Conservation (phyloP, 371 early-diverging fungal genomes). For the Chytridium lagenaria region DNA sequence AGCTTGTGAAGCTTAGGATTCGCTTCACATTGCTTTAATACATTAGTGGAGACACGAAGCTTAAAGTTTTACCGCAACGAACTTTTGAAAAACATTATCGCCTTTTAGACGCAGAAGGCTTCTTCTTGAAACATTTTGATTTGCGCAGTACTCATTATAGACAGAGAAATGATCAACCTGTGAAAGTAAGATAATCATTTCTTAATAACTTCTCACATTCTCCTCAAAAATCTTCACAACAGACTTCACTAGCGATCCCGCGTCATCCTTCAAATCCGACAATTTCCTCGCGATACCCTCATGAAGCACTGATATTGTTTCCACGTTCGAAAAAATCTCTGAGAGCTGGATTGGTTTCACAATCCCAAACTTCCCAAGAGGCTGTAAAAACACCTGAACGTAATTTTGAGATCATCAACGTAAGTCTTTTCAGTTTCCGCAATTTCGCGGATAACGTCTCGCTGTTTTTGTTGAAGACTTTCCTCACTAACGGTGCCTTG, state of each 20-base stretch:
- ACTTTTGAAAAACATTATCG: slow-evolving; percentile 33
- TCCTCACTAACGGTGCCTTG: slow-evolving; percentile 17
- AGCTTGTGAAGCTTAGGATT: slow-evolving; percentile 55
- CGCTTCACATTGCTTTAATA: slow-evolving; percentile 42
- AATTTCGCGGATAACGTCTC: slow-evolving; percentile 52
- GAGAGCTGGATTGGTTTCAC: slow-evolving; percentile 17
- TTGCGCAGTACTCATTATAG: slow-evolving; percentile 48
- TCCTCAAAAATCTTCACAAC: slow-evolving; percentile 16
- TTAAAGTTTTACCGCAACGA: slow-evolving; percentile 16
- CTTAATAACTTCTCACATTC: not conserved
- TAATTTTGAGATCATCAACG: slow-evolving; percentile 39
- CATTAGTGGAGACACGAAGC: not conserved
- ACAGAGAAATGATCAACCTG: slow-evolving; percentile 30
- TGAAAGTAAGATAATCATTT: slow-evolving; percentile 1
- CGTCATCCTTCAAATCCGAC: slow-evolving; percentile 18
- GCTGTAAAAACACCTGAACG: slow-evolving; percentile 36
- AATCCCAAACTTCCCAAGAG: slow-evolving; percentile 23
- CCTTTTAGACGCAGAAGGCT: slow-evolving; percentile 21
- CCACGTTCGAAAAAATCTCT: slow-evolving; percentile 44
- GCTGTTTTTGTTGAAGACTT: slow-evolving; percentile 39
- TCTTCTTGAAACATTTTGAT: slow-evolving; percentile 47
- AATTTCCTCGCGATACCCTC: slow-evolving; percentile 24
- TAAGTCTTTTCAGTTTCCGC: slow-evolving; percentile 49
- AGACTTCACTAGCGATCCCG: not conserved
- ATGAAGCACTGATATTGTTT: slow-evolving; percentile 40